Evolutionary conservation across 306 rosid species (phyloP), one percentile per base, ranked within the genome.

Genomic region (Phaseolus lunatus): DNA sequence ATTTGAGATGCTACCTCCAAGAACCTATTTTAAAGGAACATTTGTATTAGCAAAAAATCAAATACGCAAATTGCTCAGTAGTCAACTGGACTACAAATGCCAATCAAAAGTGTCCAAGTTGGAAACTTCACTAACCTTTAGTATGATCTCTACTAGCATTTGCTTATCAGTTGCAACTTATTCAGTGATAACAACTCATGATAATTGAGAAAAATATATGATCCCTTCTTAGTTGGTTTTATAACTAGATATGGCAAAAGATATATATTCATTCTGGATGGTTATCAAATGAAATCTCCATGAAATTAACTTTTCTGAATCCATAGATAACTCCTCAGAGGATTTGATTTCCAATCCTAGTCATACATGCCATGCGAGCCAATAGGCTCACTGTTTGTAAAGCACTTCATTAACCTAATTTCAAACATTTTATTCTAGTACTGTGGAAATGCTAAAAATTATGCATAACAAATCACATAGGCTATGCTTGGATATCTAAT

Each of bases 1-100:
- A 94, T 90, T 83, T 92, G 95, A 77, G 98, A 90, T 71, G 98
- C 98, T 71, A 92, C 98, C 92, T 18, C 98, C 97, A 83, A 94
- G 98, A 76, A 94, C 84, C 98, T 94, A 62, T 15, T 20, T 44
- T 33, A 43, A 73, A 39, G 69, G 29, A 18, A 29, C 67, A 65
- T 50, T 29, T 9, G 45, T 54, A 76, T 74, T 44, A 72, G 65
- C 16, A 26, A 54, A 59, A 11, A 16, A n/a, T n/a, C n/a, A n/a
- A n/a, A n/a, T n/a, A n/a, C n/a, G 76, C 1, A 70, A 84, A 61
- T 20, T 43, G 43, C 41, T 29, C 45, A 8, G 20, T 44, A 73
- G 41, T 70, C 15, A 58, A 68, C 27, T 22, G 61, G 27, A 45
- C 26, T 59, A 39, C 22, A 76, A 63, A 69, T n/a, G 26, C 33